Evolutionary conservation across 2,329 filamentous ascomycete genomes (phyloP), one percentile per base, ranked within the genome.

Genomic region (Venturia aucupariae): DNA sequence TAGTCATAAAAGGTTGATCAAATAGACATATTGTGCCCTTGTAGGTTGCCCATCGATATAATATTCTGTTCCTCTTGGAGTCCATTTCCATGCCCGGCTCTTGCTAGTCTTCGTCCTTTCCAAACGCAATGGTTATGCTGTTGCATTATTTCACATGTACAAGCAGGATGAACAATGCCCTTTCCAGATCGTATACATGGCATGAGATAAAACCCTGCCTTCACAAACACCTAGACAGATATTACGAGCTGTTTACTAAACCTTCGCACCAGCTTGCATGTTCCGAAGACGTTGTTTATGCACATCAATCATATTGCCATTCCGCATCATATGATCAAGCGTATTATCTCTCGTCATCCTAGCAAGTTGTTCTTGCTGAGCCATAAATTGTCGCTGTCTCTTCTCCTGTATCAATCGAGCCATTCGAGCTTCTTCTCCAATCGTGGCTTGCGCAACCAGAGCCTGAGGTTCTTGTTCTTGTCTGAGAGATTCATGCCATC

Each of bases 271-370:
- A 41, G 35, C 35, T 46, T 96, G 92, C 86, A 97, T 89, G 73
- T 82, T 86, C 67, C 89, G 82, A 83, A 97, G 82, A 0, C 88
- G 90, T 67, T 92, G 88, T 24, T 88, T 82, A 73, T 97, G 92
- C 27, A 87, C 82, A 57, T 90, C 88, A 62, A 89, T 79, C 79
- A 96, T 83, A 67, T 89, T 86, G 63, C 90, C 82, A 89, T 95
- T 94, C 68, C 85, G 82, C 73, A 65, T 66, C 44, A 32, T 44
- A 38, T 30, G 32, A 39, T 60, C 54, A 24, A 66, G 57, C 39
- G 15, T 44, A 8, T 88, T 85, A 68, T 91, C 88, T 70, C 91
- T 86, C 44, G 81, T 81, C 61, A 82, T 82, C 17, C 90, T 85
- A 60, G 83, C 84, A 51, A 79, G 76, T 64, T 81, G 80, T 69